These are phyloP conservation scores for Corymbia maculata DNA, from an alignment of 345 rosid species.

Conservation along the genomic window DNA sequence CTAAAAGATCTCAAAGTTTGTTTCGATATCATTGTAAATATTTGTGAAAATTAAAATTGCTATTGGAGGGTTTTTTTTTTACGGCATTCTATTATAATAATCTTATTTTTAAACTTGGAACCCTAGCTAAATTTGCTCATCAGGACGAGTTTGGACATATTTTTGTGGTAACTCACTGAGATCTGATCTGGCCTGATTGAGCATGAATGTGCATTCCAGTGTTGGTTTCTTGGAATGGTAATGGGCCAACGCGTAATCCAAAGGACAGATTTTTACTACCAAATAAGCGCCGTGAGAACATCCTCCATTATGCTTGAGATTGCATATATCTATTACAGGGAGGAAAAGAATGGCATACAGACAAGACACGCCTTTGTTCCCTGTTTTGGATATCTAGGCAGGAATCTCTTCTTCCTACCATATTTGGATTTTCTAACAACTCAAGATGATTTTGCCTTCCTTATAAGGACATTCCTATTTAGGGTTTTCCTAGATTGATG, in stretches of 20 bases:
- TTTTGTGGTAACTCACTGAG: background rate
- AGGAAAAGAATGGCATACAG: background rate
- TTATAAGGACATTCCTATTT: background rate
- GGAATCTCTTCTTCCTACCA: background rate
- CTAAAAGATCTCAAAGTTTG: background rate
- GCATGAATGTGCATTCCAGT: background rate
- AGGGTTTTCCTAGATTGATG: background rate
- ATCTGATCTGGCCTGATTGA: background rate
- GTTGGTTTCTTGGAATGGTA: background rate
- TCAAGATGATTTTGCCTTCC: background rate
- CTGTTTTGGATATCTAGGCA: background rate
- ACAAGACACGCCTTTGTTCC: background rate
- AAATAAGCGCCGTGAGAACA: background rate
- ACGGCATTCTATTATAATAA: background rate
- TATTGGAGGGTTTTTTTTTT: background rate
- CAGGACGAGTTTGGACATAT: background rate
- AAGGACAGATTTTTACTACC: background rate
- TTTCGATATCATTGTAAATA: background rate
- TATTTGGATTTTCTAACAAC: background rate
- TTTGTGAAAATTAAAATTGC: background rate
- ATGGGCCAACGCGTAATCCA: background rate
- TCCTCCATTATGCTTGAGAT: background rate
- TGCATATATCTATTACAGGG: background rate
- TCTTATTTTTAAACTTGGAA: background rate
- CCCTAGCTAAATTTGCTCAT: background rate